These are phyloP conservation scores for Leishmania gerbilli DNA, from an alignment of 208 protist species.

Conservation along the genomic window DNA sequence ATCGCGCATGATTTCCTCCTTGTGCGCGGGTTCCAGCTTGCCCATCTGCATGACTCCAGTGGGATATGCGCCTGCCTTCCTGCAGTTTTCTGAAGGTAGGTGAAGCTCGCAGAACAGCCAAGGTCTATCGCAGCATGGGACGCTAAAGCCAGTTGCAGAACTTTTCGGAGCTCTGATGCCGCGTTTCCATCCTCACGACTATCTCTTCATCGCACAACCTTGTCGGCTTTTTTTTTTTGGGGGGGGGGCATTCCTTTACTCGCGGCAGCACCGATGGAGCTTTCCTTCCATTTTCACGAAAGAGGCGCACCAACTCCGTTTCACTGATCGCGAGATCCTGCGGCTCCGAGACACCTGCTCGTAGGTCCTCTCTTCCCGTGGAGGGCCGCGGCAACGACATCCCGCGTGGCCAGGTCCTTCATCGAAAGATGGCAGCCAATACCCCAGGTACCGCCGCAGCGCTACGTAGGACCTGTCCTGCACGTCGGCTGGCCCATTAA, in stretches of 20 bases:
- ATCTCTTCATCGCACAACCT: not conserved
- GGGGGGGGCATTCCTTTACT: not conserved
- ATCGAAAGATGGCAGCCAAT: not conserved
- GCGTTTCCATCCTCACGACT: not conserved
- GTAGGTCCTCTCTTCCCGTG: not conserved
- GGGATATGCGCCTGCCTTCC: not conserved
- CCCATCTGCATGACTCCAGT: not conserved
- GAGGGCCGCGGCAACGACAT: not conserved
- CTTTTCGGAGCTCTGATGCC: not conserved
- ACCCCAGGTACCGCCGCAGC: not conserved
- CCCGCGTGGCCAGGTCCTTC: not conserved
- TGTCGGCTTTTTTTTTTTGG: not conserved
- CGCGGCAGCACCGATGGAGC: not conserved
- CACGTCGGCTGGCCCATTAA: not conserved
- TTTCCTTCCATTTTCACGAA: not conserved
- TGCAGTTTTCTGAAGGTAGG: not conserved
- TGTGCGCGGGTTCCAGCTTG: not conserved
- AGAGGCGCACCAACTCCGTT: not conserved
- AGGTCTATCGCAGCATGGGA: not conserved
- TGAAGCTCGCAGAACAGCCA: not conserved
- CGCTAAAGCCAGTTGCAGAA: not conserved
- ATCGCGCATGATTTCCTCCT: not conserved
- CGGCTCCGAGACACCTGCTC: not conserved
- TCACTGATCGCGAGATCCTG: not conserved
- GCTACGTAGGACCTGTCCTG: not conserved